Evolutionary conservation across 192 early-diverging fungal species (phyloP), one percentile per base, ranked within the genome.

Genomic region (Backusella westeae): DNA sequence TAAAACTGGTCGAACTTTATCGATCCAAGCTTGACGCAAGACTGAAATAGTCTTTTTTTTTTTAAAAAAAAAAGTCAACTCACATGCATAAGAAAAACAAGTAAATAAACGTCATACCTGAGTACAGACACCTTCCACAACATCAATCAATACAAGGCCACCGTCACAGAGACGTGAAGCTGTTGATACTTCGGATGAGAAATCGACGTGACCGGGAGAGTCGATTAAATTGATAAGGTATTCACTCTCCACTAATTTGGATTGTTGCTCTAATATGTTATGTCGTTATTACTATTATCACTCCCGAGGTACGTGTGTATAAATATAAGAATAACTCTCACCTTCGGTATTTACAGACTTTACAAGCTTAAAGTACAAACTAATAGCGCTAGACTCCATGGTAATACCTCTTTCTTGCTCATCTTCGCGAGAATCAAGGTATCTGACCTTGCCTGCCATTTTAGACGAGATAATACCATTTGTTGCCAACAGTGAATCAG

Each of bases 351-450:
- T 75, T 17, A 67, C 29, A 3, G 68, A 12, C 23, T 85, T 81
- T 29, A 93, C 78, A 21, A 96, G 81, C 73, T 92, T 89, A 84
- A 98, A 99, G 77, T 95, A 97, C 1, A 99, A 86, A 19, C 96
- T 96, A 69, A 99, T 97, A 6, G 95, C 97, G 72, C 92, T 94
- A 39, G 95, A 94, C 83, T 99, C 95, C 97, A 99, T 99, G 0
- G 97, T 99, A 75, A 99, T 99, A 3, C 98, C 98, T 34, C 98
- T 92, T 84, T 97, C 90, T 80, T 99, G 97, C 78, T 99, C 98
- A 77, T 99, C 98, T 75, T 96, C 95, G 69, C 98, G 87, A 69
- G 91, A 94, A 85, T 99, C 98, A 69, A 99, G 85, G 78, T 97
- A 99, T 35, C 97, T 92, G 12, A 97, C 90, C 75, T 97, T 98